Evolutionary conservation across 2,329 filamentous ascomycete species (phyloP), one percentile per base, ranked within the genome.

Genomic region (Hirsutella rhossiliensis): DNA sequence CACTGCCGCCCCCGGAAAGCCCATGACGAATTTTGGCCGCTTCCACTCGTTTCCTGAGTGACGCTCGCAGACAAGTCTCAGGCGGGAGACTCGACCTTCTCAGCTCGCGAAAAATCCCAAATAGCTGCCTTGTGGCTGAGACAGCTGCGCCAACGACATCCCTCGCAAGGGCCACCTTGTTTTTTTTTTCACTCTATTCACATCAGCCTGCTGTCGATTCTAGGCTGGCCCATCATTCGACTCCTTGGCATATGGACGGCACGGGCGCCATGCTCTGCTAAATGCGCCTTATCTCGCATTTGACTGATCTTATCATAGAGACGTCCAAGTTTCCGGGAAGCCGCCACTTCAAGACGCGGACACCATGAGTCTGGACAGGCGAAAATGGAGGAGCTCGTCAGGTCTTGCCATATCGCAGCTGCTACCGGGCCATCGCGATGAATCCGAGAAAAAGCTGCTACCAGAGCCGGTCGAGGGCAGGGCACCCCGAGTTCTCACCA

Each of bases 401-500:
- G 55, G 49, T 40, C 49, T 61, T 18, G 52, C 53, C 40, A 52
- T 54, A 20, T 50, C 50, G 9, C 50, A 52, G 3, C 52, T 56
- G 19, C 27, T 40, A 20, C 39, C 45, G 49, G 44, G 45, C 44
- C 43, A 55, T 49, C 43, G 48, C 17, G 49, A 52, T 50, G 50
- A 45, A 17, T 28, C 46, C 20, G 43, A 47, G 19, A 45, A 41
- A 52, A 45, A 27, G 41, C 48, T 43, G 50, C 47, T 43, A 39
- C 38, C 52, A 18, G 54, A 60, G 12, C 43, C 51, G 31, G 44
- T 44, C 40, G 61, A 63, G 36, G 50, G 48, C 48, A 64, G 61
- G 54, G 62, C 62, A 29, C 59, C 62, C 9, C 59, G 59, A 17
- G 55, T 56, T 28, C 54, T 66, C 23, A 58, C 62, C 11, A 62